Evolutionary conservation across 192 early-diverging fungal genomes (phyloP), one percentile per base, ranked within the genome.

Genomic region (Mortierella hygrophila): DNA sequence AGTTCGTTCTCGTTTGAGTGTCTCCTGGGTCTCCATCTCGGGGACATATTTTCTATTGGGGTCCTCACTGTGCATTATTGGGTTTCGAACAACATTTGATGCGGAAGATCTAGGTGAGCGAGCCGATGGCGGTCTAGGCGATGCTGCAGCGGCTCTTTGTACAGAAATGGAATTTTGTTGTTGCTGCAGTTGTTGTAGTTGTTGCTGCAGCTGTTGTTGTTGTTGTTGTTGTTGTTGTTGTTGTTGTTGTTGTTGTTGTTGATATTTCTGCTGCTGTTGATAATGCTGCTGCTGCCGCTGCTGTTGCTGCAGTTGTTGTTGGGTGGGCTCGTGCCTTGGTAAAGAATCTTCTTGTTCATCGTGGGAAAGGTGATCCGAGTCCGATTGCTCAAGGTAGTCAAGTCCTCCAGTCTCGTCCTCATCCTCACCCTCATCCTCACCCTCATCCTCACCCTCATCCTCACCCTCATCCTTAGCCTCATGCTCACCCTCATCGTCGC

Each of bases 1-100:
- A 32, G 84, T 86, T 10, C 84, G 79, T 55, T 86, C 84, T 8
- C 84, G 84, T n/a, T 78, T 72, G 41, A 86, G 65, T 46, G 84
- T 81, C 72, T 86, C 84, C 29, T 80, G 65, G 0, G 84, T 86
- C 52, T 86, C 84, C 29, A 86, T 68, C 37, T 86, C 75, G 16
- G 63, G 49, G 7, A 46, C 74, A n/a, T 72, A 82, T 16, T 76
- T 75, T 60, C 57, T 71, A 16, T 76, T 47, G 38, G 79, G 54
- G 4, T 44, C 70, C 21, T 75, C 35, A 18, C n/a, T 52, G 46
- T 46, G n/a, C 71, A 72, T 29, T 13, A 35, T 15, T 5, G 26
- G 21, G 29, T 65, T 26, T 15, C 60, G 60, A 65, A 65, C 60
- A 65, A 65, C 60, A 8, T 65, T 65, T 2, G 60, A 29, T 29